Base-by-base conservation (phyloP, 2,329 filamentous ascomycete species). In the Aureobasidium sp. region DNA sequence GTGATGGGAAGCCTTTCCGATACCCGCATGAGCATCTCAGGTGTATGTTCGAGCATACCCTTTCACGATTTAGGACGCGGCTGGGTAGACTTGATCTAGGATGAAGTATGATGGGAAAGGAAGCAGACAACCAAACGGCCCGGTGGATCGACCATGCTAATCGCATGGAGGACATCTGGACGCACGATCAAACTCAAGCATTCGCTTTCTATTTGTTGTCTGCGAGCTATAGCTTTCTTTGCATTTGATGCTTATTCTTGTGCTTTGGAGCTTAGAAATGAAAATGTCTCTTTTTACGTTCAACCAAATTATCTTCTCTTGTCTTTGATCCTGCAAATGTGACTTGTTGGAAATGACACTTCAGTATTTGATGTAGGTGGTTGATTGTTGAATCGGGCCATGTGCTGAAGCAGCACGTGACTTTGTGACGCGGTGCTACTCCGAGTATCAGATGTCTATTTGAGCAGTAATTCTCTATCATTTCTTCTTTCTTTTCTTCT, bases 71-170 rank as follows among this genome's bases (percentile, higher is more conserved):
- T 52, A 41, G 47, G 53, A 49, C 39, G 44, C 41, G 48, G 39
- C 45, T 53, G 62, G 62, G 55, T 63, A 63, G 62, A 60, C 56
- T 63, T 52, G 49, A 62, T 49, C 49, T 45, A 49, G 52, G 52
- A 52, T 60, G 34, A 51, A 47, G 47, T 56, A 42, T 53, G 20
- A 44, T 37, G 25, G 53, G 36, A 34, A 58, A 44, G 31, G 45
- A 20, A 42, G 55, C 48, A 53, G 55, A 52, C 34, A 60, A 41
- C 49, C 37, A 37, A 37, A 49, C 27, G 12, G 17, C 27, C 11
- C 4, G 7, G 7, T 45, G 9, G 31, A 22, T 36, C 36, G 53
- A 59, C 37, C 62, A 60, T 63, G 53, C 60, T 56, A 53, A 55
- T 62, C 42, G 60, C 48, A 47, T 56, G 60, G 60, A 52, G 41